A percentile compares a stretch with the other conserved stretches of the same genome.
Evolutionary conservation across 1,284 basidiomycete species (phyloP).

Genomic region (Inonotus obliquus): DNA sequence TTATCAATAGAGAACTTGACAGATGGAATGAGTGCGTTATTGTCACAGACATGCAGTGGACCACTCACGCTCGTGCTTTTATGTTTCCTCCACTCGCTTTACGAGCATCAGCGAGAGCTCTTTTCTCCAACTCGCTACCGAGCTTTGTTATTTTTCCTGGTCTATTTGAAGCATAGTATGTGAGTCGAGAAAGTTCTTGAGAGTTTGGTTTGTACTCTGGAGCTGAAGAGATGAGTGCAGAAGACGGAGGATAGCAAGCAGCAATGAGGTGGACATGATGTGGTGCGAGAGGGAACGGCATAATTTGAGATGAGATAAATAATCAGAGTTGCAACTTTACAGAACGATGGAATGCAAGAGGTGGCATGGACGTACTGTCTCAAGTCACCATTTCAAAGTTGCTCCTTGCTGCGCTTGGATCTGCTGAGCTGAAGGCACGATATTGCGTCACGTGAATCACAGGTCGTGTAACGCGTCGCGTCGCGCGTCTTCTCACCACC

Average conservation of each 20-base stretch:
- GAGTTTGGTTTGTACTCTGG: constrained; percentile 83
- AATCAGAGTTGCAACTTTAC: not conserved
- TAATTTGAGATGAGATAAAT: constrained; percentile 17
- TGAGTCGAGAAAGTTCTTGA: constrained; percentile 88
- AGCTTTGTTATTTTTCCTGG: constrained; percentile 89
- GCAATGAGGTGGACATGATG: constrained; percentile 85
- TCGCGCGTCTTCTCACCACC: not conserved
- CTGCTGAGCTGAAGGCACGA: not conserved
- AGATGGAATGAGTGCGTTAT: constrained; percentile 11
- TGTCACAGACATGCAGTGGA: not conserved
- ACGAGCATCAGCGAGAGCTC: constrained; percentile 62
- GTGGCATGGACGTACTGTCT: not conserved
- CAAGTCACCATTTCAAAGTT: too few relatives aligned
- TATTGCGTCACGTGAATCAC: not conserved
- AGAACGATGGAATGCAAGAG: not conserved
- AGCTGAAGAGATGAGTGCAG: constrained; percentile 69
- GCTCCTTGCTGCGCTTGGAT: too few relatives aligned
- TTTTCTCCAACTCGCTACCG: constrained; percentile 78
- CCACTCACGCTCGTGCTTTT: constrained; percentile 75
- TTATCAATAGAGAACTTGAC: constrained; percentile 79
- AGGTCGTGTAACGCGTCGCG: not conserved
- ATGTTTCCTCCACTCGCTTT: constrained; percentile 70
- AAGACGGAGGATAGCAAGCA: constrained; percentile 86
- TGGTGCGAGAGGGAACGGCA: constrained; percentile 65
- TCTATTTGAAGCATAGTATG: constrained; percentile 89